Conservation (phyloP, 805 yeast species). For the Ogataea siamensis region DNA sequence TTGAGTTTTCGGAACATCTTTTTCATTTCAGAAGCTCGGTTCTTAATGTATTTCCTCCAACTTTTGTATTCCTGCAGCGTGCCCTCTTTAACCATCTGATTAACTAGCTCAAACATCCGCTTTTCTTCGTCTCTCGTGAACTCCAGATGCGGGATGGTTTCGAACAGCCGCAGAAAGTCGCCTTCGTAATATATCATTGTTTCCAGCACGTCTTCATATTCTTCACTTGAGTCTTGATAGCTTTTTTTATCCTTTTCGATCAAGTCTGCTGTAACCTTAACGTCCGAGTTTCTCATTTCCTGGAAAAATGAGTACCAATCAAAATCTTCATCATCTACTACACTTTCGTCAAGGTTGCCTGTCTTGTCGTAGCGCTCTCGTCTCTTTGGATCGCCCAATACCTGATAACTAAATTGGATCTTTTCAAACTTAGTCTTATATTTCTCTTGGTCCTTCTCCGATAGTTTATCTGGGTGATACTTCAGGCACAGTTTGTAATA, state of each 20-base stretch:
- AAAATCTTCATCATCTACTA: slow-evolving; percentile 37
- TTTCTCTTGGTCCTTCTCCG: slow-evolving; percentile 31
- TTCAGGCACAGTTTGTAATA: slow-evolving; percentile 62
- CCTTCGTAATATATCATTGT: slow-evolving; percentile 55
- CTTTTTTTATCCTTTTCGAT: slow-evolving; percentile 65
- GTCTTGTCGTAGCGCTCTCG: slow-evolving; percentile 65
- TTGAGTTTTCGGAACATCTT: slow-evolving; percentile 50
- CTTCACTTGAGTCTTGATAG: slow-evolving; percentile 65
- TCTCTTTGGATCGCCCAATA: slow-evolving; percentile 57
- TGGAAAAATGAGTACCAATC: slow-evolving; percentile 61
- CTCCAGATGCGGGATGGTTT: slow-evolving; percentile 75
- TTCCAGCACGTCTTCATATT: slow-evolving; percentile 57
- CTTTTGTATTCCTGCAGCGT: slow-evolving; percentile 29
- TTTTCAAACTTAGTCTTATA: slow-evolving; percentile 51
- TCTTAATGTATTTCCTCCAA: slow-evolving; percentile 46
- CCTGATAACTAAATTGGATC: slow-evolving; percentile 71
- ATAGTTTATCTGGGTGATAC: slow-evolving; percentile 70
- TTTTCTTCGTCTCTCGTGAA: slow-evolving; percentile 56
- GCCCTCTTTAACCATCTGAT: slow-evolving; percentile 40
- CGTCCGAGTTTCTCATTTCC: slow-evolving; percentile 37
- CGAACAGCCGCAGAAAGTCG: slow-evolving; percentile 67
- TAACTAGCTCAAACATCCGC: slow-evolving; percentile 55
- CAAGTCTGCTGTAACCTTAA: slow-evolving; percentile 55
- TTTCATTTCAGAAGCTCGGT: slow-evolving; percentile 46
- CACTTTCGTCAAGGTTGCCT: slow-evolving; percentile 53